Evolutionary conservation across 2,329 filamentous ascomycete species (phyloP), one percentile per base, ranked within the genome.

Genomic region (Alternaria triticimaculans): DNA sequence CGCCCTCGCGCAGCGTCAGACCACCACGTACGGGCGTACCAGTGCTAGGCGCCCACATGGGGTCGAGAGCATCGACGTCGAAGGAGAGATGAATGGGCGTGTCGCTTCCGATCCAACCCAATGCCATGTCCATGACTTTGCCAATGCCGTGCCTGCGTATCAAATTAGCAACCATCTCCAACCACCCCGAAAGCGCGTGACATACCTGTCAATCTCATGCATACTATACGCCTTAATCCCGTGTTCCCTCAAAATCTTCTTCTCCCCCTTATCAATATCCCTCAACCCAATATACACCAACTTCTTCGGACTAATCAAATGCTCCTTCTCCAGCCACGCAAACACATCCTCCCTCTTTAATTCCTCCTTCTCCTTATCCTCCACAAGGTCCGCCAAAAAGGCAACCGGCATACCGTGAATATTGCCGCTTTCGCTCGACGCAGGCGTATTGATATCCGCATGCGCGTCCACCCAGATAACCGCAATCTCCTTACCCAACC

Each of bases 381-480:
- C 89, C 49, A 94, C 92, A 61, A 99, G 84, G 1, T 96, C 93
- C 0, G 94, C 94, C 70, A 97, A 81, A 82, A 98, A 99, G 4
- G 93, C 89, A 41, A 98, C 92, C 3, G 96, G 96, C 96, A 99
- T 99, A 72, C 96, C 96, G 83, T 99, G 96, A 67, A 99, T 92
- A 82, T 98, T 98, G 33, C 96, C 96, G 71, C 92, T 96, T 45
- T 87, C 92, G 69, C 91, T 95, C 51, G 89, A 91, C 87, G 98
- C 94, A 57, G 95, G 96, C 2, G 92, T 94, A 84, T 99, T 99
- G 85, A 99, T 97, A 81, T 99, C 96, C 58, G 95, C 91, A 81
- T 99, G 96, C 25, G 96, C 96, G 81, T 99, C 96, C 30, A 99
- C 96, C 96, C 96, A 99, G 80, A 99, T 96, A 62, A 99, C 93